Evolutionary conservation across 2,329 filamentous ascomycete genomes (phyloP), one percentile per base, ranked within the genome.

Genomic region (Pseudogymnoascus sp.): DNA sequence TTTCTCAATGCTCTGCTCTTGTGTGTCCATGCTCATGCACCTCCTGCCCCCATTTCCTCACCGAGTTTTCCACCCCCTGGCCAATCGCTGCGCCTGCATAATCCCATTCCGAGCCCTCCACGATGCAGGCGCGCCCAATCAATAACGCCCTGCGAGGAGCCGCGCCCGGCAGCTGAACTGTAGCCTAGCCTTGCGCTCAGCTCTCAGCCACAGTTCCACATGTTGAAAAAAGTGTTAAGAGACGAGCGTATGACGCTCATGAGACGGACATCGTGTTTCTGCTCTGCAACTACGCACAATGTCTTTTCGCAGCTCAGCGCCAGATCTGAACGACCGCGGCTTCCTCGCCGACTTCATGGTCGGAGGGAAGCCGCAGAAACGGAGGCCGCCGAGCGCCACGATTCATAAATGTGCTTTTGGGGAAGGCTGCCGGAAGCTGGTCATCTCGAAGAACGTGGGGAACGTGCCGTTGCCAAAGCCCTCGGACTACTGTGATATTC

Each of bases 141-240:
- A 53, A 53, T 31, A 53, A 53, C n/a, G 46, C 46, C 46, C 46
- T 53, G 26, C 26, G 46, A 53, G 46, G 26, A 53, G 46, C 46
- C 46, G 26, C 26, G 46, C 10, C 26, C n/a, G 23, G 26, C 19
- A 53, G 26, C 46, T 31, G 46, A 53, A 53, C 46, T 53, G 46
- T 53, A 53, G 46, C 46, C 46, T 53, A 53, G 46, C 46, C 26
- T 53, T 53, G n/a, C 46, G 13, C 13, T 50, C 44, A 29, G 23
- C 44, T 50, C 26, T 53, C 46, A 53, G 46, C 46, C 46, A 53
- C 46, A 53, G 23, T 53, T 31, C n/a, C 23, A 53, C 26, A 53
- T 53, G 46, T 15, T 31, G 10, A 31, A 31, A 31, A 53, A 31
- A 19, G 46, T 31, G 4, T 53, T 31, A 53, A 44, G n/a, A 53